Evolutionary conservation across 306 rosid genomes (phyloP).

Genomic region (Inga laurina): DNA sequence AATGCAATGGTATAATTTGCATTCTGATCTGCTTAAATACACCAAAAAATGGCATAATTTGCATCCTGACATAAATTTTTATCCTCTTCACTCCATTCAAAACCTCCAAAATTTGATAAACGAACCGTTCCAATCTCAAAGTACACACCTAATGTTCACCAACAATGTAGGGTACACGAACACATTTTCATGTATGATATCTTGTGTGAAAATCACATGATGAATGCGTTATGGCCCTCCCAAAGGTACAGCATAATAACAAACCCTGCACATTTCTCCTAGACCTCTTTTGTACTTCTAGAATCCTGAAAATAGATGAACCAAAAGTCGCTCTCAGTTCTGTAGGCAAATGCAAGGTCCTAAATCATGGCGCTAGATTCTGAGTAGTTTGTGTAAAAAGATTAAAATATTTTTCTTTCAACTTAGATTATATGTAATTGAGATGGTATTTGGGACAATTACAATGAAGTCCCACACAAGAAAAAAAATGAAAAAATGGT

Average conservation of each 20-base stretch:
- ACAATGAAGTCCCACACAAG: too few relatives aligned
- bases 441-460: too few relatives aligned
- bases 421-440: background rate
- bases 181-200: background rate
- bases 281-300: background rate
- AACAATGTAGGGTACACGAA: background rate
- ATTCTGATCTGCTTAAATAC: background rate
- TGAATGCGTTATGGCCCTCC: background rate
- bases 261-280: background rate
- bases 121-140: background rate
- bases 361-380: background rate
- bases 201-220: background rate
- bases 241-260: background rate
- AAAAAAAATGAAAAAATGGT: too few relatives aligned
- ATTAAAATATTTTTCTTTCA: background rate
- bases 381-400: background rate
- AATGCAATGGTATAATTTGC: background rate
- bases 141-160: background rate
- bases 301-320: slow-evolving; percentile 3
- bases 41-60: background rate
- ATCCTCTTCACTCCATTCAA: background rate
- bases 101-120: background rate
- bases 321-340: background rate
- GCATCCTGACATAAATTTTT: background rate
- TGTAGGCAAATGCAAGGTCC: background rate